Evolutionary conservation across 352 stramenopile genomes (phyloP).

Genomic region (Globisporangium uncinulatum): DNA sequence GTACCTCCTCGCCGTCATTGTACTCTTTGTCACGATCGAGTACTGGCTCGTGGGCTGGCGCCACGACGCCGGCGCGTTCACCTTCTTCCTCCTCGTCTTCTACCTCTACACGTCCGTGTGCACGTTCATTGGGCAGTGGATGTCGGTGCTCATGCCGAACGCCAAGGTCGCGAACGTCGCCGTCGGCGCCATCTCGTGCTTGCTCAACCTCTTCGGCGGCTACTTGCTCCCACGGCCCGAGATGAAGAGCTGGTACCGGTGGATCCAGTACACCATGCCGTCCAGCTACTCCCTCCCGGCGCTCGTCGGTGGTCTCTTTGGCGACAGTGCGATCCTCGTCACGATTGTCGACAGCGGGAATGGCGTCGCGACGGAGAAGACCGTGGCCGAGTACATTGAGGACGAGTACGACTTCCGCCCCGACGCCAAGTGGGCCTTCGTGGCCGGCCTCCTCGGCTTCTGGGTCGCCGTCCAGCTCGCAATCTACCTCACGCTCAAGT

Average conservation of each 20-base stretch:
- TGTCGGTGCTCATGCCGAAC: conserved; percentile 40
- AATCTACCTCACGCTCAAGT: conserved; percentile 43
- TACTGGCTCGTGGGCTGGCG: conserved; percentile 45
- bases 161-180: conserved; percentile 48
- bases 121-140: conserved; percentile 28
- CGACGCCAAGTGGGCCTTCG: conserved; percentile 15
- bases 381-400: conserved; percentile 10
- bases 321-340: conserved; percentile 18
- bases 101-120: conserved; percentile 11
- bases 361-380: neutral
- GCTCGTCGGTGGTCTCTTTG: conserved; percentile 9
- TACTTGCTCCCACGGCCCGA: conserved; percentile 16
- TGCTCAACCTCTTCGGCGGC: conserved; percentile 47
- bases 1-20: conserved; percentile 22
- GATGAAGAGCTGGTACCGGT: conserved; percentile 23
- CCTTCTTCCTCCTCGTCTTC: conserved; percentile 23
- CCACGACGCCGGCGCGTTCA: conserved; percentile 19
- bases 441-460: conserved; percentile 20
- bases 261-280: conserved; percentile 24
- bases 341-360: conserved; percentile 11
- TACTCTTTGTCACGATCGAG: conserved; percentile 33
- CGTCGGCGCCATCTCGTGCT: conserved; percentile 30
- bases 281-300: conserved; percentile 20
- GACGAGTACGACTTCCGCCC: conserved; percentile 21
- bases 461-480: conserved; percentile 24